A percentile compares a stretch with the other conserved stretches of the same genome.
Conservation (phyloP, 805 yeast genomes). For the Yamadazyma tumulicola region DNA sequence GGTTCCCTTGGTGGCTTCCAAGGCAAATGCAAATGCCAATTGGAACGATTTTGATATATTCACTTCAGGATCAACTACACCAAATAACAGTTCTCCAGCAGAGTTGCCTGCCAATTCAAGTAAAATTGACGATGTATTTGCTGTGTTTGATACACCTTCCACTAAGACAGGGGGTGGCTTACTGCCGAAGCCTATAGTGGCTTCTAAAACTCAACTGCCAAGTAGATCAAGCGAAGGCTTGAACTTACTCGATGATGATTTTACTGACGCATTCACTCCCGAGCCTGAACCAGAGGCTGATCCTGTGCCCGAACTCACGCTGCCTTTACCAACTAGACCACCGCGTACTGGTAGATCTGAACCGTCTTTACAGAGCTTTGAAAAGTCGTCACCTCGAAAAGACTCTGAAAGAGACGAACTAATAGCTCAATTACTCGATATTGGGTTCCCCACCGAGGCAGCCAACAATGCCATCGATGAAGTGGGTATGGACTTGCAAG, state of each 20-base stretch:
- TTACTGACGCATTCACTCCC: slow-evolving; percentile 34
- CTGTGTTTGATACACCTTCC: slow-evolving; percentile 13
- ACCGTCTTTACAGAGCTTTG: neutral
- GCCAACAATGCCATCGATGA: slow-evolving; percentile 57
- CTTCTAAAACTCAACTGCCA: neutral
- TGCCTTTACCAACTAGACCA: too few relatives aligned
- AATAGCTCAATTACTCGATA: slow-evolving; percentile 69
- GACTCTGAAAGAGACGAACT: slow-evolving; percentile 39
- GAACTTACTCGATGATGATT: slow-evolving; percentile 39
- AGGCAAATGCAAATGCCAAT: neutral
- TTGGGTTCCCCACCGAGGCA: slow-evolving; percentile 68
- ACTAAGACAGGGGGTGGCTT: too few relatives aligned
- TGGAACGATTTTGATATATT: slow-evolving; percentile 12
- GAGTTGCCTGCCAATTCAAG: neutral
- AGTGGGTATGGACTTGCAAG: slow-evolving; percentile 58
- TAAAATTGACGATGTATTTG: slow-evolving; percentile 22
- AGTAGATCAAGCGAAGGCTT: neutral
- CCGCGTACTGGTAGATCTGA: neutral
- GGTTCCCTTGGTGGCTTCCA: neutral
- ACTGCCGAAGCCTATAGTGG: neutral
- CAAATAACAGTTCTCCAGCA: neutral
- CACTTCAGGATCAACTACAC: slow-evolving; percentile 1
- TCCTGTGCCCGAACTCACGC: slow-evolving; percentile 1
- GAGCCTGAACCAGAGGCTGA: slow-evolving; percentile 5
- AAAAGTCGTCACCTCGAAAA: neutral